These are phyloP conservation scores for Leccinum fallax DNA, from an alignment of 1,284 basidiomycete species.

Conservation along the genomic window DNA sequence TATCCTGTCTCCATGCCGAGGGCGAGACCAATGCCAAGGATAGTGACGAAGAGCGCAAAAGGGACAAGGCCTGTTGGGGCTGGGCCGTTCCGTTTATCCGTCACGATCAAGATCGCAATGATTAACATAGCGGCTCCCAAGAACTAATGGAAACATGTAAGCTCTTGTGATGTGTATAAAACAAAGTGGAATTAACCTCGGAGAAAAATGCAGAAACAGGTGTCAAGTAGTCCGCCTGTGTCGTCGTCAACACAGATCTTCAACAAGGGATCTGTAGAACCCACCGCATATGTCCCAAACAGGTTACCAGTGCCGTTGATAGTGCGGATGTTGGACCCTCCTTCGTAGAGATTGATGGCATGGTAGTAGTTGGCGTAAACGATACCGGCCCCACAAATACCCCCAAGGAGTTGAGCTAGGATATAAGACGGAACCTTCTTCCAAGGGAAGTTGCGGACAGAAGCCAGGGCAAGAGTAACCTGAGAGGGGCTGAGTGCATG, in stretches of 20 bases:
- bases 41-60: slow-evolving; percentile 53
- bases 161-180: slow-evolving; percentile 7
- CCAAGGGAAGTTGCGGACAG: slow-evolving; percentile 76
- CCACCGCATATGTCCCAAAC: slow-evolving; percentile 72
- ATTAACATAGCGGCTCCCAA: slow-evolving; percentile 61
- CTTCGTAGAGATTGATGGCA: slow-evolving; percentile 73
- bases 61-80: slow-evolving; percentile 54
- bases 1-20: slow-evolving; percentile 66
- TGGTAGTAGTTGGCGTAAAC: slow-evolving; percentile 79
- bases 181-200: slow-evolving; percentile 40
- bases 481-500: slow-evolving; percentile 22
- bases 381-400: slow-evolving; percentile 63
- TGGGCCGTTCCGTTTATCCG: slow-evolving; percentile 50
- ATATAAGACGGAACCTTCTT: slow-evolving; percentile 77
- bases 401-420: slow-evolving; percentile 72
- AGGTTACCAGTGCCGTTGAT: slow-evolving; percentile 64
- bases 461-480: slow-evolving; percentile 70
- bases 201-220: slow-evolving; percentile 61
- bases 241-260: slow-evolving; percentile 17
- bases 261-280: slow-evolving; percentile 23
- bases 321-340: slow-evolving; percentile 60
- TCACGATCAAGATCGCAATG: slow-evolving; percentile 44
- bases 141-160: slow-evolving; percentile 41
- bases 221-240: slow-evolving; percentile 59
- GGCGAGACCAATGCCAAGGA: slow-evolving; percentile 55